Conservation (phyloP, 192 early-diverging fungal species). For the Coemansia sp. region DNA sequence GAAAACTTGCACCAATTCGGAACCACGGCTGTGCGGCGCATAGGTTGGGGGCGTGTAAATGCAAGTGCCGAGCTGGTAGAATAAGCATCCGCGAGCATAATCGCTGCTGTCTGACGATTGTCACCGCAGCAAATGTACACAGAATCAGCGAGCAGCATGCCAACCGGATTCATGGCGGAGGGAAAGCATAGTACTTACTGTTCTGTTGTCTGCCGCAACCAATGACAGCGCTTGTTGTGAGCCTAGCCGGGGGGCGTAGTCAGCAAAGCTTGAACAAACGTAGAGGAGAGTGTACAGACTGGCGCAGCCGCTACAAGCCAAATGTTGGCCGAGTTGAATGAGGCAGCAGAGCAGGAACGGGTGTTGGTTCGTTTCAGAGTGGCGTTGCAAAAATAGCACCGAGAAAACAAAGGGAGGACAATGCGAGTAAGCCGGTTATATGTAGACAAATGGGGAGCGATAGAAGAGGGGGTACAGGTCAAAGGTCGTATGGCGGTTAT, state of each 20-base stretch:
- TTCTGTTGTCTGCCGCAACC: background rate
- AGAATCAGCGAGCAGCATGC: background rate
- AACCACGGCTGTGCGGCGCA: background rate
- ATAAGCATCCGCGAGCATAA: background rate
- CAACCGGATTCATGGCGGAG: background rate
- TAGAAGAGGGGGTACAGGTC: background rate
- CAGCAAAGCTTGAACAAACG: background rate
- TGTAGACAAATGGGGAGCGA: background rate
- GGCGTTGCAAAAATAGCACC: background rate
- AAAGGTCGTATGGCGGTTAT: background rate
- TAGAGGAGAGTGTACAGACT: background rate
- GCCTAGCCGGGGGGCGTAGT: background rate
- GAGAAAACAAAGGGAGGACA: background rate
- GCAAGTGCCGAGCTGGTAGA: background rate
- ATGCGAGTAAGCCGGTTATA: background rate
- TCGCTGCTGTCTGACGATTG: background rate
- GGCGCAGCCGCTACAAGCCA: background rate
- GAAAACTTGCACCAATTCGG: background rate
- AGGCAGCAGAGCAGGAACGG: background rate
- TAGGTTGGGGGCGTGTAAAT: background rate
- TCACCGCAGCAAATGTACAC: background rate
- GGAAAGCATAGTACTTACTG: background rate
- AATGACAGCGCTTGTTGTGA: background rate
- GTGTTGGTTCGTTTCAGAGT: background rate
- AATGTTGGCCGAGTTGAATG: background rate